Evolutionary conservation across 352 stramenopile species (phyloP).

Genomic region (Pythium rhizo-oryzae): DNA sequence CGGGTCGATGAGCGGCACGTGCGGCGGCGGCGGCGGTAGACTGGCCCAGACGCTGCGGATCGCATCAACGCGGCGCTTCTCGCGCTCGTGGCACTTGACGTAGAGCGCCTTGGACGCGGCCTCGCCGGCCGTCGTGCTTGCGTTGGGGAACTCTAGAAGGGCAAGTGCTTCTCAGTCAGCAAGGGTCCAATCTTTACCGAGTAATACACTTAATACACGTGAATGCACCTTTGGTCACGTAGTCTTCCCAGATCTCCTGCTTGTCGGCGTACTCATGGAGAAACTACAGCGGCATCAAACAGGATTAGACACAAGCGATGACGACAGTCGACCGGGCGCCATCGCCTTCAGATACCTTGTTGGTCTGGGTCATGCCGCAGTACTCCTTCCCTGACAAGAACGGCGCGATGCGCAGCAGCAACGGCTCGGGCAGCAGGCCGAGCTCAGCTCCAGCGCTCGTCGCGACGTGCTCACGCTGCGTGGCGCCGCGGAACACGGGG

Average conservation of each 20-base stretch:
- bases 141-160: slow-evolving; percentile 4
- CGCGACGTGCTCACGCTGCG: slow-evolving; percentile 3
- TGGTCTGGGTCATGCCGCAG: slow-evolving; percentile 23
- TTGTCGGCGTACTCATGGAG: slow-evolving; percentile 25
- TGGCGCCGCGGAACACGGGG: slow-evolving; percentile 4
- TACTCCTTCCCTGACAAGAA: slow-evolving; percentile 24
- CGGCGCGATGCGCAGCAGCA: slow-evolving; percentile 24
- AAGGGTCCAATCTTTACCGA: not conserved
- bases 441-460: slow-evolving; percentile 27
- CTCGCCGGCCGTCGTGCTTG: not conserved
- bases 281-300: slow-evolving; percentile 14
- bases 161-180: not conserved
- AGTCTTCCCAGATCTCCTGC: slow-evolving; percentile 22
- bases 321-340: too few species aligned
- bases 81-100: slow-evolving; percentile 2
- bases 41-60: slow-evolving; percentile 5
- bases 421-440: slow-evolving; percentile 23
- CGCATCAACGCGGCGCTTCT: not conserved
- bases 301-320: too few species aligned
- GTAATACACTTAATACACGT: not conserved
- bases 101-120: not conserved
- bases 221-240: slow-evolving; percentile 13
- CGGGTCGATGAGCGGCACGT: not conserved
- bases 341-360: slow-evolving; percentile 17
- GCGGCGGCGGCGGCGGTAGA: not conserved